These are phyloP conservation scores for Huntiella abstrusa DNA, from an alignment of 2,329 filamentous ascomycete genomes.

Conservation along the genomic window DNA sequence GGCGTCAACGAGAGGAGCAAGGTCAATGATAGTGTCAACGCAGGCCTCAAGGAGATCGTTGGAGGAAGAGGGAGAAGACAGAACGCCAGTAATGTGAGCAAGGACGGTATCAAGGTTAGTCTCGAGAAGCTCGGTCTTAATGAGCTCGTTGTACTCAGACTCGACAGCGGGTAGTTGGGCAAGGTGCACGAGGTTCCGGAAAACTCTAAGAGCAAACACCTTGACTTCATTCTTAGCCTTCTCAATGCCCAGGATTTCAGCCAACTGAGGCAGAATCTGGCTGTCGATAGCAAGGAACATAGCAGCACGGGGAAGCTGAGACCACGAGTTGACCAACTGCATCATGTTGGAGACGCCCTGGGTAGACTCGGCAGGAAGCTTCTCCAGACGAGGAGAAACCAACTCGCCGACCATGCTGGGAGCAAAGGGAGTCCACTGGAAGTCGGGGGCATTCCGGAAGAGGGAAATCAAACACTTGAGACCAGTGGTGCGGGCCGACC, in stretches of 20 bases:
- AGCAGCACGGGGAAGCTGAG: constrained; percentile 44
- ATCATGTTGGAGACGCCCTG: constrained; percentile 75
- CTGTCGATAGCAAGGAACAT: constrained; percentile 44
- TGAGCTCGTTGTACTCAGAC: constrained; percentile 36
- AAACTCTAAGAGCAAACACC: constrained; percentile 56
- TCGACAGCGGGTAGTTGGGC: constrained; percentile 35
- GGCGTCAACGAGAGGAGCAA: constrained; percentile 51
- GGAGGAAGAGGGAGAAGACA: constrained; percentile 40
- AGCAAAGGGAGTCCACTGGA: constrained; percentile 56
- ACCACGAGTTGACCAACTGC: constrained; percentile 66
- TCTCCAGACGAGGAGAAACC: constrained; percentile 56
- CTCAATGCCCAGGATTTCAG: constrained; percentile 50
- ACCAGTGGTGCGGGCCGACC: constrained; percentile 49
- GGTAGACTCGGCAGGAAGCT: constrained; percentile 66
- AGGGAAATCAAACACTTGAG: constrained; percentile 67
- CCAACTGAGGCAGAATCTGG: constrained; percentile 49
- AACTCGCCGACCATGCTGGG: constrained; percentile 54
- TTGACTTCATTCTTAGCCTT: constrained; percentile 79
- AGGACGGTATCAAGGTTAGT: constrained; percentile 41
- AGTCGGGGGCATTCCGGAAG: constrained; percentile 52
- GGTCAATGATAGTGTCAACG: constrained; percentile 58
- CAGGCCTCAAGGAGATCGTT: constrained; percentile 63
- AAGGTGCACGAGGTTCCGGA: constrained; percentile 48
- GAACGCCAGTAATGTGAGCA: constrained; percentile 46
- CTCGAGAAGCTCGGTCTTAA: constrained; percentile 35